A percentile compares a stretch with the other conserved stretches of the same genome.
Evolutionary conservation across 2,329 filamentous ascomycete species (phyloP).

Genomic region (Lachnellula cervina): DNA sequence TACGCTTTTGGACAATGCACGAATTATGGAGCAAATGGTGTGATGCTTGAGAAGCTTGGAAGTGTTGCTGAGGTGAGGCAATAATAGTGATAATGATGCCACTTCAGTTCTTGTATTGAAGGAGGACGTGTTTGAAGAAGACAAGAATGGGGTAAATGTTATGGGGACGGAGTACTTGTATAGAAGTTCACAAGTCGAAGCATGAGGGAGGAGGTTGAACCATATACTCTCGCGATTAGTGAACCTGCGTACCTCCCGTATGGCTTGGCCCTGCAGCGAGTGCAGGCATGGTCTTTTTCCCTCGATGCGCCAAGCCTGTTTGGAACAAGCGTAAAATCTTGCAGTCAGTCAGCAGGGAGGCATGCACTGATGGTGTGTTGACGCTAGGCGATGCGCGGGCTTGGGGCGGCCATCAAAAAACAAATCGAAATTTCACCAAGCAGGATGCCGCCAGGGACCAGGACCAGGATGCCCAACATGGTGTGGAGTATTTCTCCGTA

Average conservation of each 20-base stretch:
- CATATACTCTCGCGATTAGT: slow-evolving; percentile 6
- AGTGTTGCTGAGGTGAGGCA: neutral
- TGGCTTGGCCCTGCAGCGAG: neutral
- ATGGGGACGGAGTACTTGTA: no score
- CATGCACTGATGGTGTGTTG: neutral
- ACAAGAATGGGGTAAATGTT: neutral
- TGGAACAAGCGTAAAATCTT: neutral
- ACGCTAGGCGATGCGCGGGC: neutral
- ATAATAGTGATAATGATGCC: slow-evolving; percentile 1
- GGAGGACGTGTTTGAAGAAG: neutral
- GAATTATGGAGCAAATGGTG: slow-evolving; percentile 17
- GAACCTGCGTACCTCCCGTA: neutral
- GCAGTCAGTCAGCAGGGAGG: neutral
- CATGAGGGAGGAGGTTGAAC: slow-evolving; percentile 16
- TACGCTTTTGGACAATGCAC: slow-evolving; percentile 13
- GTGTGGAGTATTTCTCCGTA: neutral
- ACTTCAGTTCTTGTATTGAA: neutral
- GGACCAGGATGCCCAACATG: neutral
- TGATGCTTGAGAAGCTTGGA: slow-evolving; percentile 8
- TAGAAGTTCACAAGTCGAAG: no score
- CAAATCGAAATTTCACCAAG: neutral
- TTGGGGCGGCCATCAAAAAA: neutral
- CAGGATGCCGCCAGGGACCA: neutral
- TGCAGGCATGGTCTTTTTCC: neutral
- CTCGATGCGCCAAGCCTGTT: neutral